These are phyloP conservation scores for Populus hybrid DNA, from an alignment of 441 rosid species.

Conservation along the genomic window DNA sequence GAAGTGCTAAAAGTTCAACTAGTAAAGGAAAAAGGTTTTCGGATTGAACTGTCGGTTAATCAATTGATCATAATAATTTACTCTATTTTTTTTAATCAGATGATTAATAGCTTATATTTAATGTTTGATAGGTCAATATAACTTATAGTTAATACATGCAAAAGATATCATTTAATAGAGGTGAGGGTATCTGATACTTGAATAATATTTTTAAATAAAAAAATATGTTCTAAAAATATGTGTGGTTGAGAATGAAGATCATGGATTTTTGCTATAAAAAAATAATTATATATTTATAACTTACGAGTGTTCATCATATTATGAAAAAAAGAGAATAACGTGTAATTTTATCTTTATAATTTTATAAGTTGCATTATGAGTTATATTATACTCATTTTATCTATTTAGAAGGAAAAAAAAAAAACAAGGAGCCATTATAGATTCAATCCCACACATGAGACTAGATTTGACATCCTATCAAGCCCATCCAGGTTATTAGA, in stretches of 20 bases:
- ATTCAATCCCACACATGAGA: too few species aligned
- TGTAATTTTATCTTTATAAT: too few species aligned
- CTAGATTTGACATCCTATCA: fast-evolving
- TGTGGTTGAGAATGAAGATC: fast-evolving
- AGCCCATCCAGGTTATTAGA: fast-evolving
- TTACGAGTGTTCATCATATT: too few species aligned
- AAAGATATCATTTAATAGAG: fast-evolving
- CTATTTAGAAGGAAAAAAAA: too few species aligned
- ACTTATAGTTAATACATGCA: too few species aligned
- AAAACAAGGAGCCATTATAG: fast-evolving
- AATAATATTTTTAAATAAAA: too few species aligned
- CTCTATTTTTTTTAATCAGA: fast-evolving
- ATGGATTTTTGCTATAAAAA: fast-evolving
- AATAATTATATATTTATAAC: too few species aligned
- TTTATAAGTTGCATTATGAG: fast-evolving
- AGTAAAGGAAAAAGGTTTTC: fast-evolving
- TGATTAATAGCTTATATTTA: too few species aligned
- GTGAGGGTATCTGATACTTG: fast-evolving
- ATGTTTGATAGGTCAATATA: too few species aligned
- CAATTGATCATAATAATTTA: fast-evolving
- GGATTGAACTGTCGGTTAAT: fast-evolving
- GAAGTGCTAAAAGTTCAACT: too few species aligned
- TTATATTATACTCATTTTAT: too few species aligned
- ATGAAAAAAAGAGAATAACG: fast-evolving
- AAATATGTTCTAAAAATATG: too few species aligned